phyloP scores from a whole-genome alignment of 192 early-diverging fungal genomes.

The Podila verticillata region DNA sequence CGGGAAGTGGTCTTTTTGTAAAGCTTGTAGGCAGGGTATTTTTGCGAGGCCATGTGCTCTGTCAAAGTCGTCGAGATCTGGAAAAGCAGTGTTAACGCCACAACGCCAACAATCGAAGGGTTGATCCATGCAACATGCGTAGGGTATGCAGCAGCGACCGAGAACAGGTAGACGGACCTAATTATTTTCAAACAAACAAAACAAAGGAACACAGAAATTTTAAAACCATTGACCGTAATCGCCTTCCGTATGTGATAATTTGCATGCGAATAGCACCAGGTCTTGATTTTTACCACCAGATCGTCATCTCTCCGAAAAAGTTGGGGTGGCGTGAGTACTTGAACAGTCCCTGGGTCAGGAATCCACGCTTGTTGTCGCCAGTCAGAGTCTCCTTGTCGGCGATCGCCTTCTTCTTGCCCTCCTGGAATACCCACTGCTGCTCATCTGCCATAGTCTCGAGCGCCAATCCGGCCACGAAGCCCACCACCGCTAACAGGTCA shows the following conservation, averaged over 20 bases:
- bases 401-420: slow-evolving; percentile 58
- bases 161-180: slow-evolving; percentile 65
- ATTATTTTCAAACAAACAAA: neutral
- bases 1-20: slow-evolving; percentile 70
- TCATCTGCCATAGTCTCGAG: slow-evolving; percentile 80
- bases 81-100: slow-evolving; percentile 74
- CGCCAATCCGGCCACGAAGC: slow-evolving; percentile 59
- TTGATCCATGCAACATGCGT: slow-evolving; percentile 37
- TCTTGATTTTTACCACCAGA: slow-evolving; percentile 63
- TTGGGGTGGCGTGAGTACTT: slow-evolving; percentile 84
- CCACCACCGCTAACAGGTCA: slow-evolving; percentile 56
- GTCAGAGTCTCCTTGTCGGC: slow-evolving; percentile 25
- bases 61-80: slow-evolving; percentile 69
- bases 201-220: neutral
- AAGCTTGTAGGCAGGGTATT: slow-evolving; percentile 82
- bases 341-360: slow-evolving; percentile 80
- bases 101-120: slow-evolving; percentile 58
- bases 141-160: slow-evolving; percentile 60
- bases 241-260: no score
- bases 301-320: slow-evolving; percentile 80
- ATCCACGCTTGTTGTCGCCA: slow-evolving; percentile 69
- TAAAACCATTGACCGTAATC: no score
- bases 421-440: slow-evolving; percentile 84
- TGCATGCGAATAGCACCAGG: slow-evolving; percentile 53
- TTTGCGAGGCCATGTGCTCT: slow-evolving; percentile 67